Evolutionary conservation across 208 protist species (phyloP).

Genomic region (Wallacemonas sp.): DNA sequence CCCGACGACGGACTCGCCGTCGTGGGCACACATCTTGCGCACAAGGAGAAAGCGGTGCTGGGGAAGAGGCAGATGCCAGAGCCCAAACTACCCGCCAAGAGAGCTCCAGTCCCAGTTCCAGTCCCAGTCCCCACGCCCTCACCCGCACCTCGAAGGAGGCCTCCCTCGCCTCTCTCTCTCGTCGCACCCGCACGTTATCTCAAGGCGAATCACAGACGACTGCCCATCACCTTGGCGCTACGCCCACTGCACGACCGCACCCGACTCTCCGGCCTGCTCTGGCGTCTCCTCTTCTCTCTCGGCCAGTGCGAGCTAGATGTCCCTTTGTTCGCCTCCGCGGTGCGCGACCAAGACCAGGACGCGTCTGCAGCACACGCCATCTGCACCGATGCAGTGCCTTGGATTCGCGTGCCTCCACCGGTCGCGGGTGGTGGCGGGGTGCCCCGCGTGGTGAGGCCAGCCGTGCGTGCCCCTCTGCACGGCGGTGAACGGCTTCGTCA

Average conservation of each 20-base stretch:
- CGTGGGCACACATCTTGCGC: not conserved
- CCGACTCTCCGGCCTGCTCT: constrained; percentile 58
- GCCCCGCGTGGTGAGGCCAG: not conserved
- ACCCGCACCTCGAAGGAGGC: not conserved
- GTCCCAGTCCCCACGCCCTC: not conserved
- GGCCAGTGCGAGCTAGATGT: constrained; percentile 12
- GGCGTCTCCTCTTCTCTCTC: constrained; percentile 41
- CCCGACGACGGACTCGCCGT: not conserved
- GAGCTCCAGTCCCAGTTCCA: too few relatives aligned
- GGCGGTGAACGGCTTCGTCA: not conserved
- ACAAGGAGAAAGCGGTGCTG: too few relatives aligned
- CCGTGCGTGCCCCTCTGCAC: not conserved
- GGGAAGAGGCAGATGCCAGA: too few relatives aligned
- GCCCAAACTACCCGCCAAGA: too few relatives aligned
- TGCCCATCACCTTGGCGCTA: constrained; percentile 49
- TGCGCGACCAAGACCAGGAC: too few relatives aligned
- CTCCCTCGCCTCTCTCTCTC: not conserved
- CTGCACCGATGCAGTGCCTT: too few relatives aligned
- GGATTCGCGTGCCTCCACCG: too few relatives aligned
- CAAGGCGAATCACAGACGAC: constrained; percentile 5
- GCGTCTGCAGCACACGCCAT: too few relatives aligned
- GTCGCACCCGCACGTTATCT: not conserved
- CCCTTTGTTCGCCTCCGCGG: constrained; percentile 1
- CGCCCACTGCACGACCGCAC: constrained; percentile 54
- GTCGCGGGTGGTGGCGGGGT: too few relatives aligned